A percentile compares a stretch with the other conserved stretches of the same genome.
phyloP scores from a whole-genome alignment of 306 rosid species.

The Cicer yamashitae region DNA sequence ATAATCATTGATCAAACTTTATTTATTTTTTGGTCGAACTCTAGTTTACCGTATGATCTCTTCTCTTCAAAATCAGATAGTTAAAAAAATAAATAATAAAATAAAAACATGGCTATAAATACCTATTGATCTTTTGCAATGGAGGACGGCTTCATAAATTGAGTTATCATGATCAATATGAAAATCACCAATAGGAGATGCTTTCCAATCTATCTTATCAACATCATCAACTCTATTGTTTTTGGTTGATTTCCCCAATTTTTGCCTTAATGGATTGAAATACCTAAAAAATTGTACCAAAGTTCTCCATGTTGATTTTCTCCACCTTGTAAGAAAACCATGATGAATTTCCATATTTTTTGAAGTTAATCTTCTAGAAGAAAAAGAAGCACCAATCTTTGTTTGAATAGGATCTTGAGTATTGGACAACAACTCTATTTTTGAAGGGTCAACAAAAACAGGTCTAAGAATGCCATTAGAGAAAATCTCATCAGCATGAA shows the following conservation, averaged over 20 bases:
- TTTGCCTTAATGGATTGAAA: constrained; percentile 42
- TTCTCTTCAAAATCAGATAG: accelerated
- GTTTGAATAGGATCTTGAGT: constrained; percentile 41
- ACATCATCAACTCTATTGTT: constrained; percentile 51
- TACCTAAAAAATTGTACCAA: constrained; percentile 42
- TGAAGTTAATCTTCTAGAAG: constrained; percentile 42
- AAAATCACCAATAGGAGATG: constrained; percentile 49
- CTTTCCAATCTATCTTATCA: constrained; percentile 45
- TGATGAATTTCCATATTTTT: constrained; percentile 31
- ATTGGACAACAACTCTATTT: neutral
- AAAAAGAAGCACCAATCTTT: constrained; percentile 35
- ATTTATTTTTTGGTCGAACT: too few species aligned
- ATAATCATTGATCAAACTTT: too few species aligned
- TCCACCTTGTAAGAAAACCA: constrained; percentile 50
- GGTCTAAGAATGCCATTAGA: constrained; percentile 63
- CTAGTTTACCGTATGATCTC: too few species aligned
- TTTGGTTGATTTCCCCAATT: constrained; percentile 47
- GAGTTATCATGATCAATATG: constrained; percentile 59
- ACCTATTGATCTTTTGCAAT: constrained; percentile 78
- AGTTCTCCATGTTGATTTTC: constrained; percentile 44
- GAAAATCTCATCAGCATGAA: constrained; percentile 77
- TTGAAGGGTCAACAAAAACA: constrained; percentile 35
- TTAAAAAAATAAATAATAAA: neutral
- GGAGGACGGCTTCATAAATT: constrained; percentile 72
- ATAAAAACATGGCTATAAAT: neutral